Percentiles rank a stretch among this genome's conserved stretches.
Evolutionary conservation across 2,329 filamentous ascomycete species (phyloP).

Genomic region (Intubia oerlemansii): DNA sequence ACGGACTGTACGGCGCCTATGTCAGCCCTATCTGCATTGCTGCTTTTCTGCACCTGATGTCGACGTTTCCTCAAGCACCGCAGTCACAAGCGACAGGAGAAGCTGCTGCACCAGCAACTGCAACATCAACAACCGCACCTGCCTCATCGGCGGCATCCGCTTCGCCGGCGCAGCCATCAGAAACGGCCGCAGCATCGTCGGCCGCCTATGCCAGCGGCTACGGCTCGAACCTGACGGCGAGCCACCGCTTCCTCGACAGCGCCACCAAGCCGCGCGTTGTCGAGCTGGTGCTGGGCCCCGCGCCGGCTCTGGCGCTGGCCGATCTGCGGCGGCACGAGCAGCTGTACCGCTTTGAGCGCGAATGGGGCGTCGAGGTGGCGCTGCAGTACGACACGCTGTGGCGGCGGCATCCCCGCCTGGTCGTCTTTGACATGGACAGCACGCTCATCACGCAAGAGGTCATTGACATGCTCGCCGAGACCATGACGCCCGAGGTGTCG

Average conservation of each 20-base stretch:
- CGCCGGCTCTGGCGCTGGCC: conserved; percentile 36
- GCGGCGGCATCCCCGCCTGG: conserved; percentile 61
- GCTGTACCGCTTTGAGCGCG: conserved; percentile 65
- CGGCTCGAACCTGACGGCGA: conserved; percentile 29
- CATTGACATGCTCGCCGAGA: conserved; percentile 81
- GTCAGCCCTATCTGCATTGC: conserved; percentile 44
- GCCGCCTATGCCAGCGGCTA: conserved; percentile 4
- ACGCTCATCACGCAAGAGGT: conserved; percentile 95
- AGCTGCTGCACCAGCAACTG: no score
- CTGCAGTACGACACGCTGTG: conserved; percentile 55
- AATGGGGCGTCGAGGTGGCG: conserved; percentile 75
- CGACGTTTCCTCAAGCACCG: conserved; percentile 34
- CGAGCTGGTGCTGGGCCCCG: conserved; percentile 41
- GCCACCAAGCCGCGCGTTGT: conserved; percentile 39
- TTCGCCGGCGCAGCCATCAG: no score
- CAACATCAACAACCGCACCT: neutral
- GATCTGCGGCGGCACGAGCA: conserved; percentile 63
- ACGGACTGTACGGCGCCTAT: conserved; percentile 44
- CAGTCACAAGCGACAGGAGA: no score
- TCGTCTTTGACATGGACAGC: conserved; percentile 97
- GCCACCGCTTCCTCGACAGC: conserved; percentile 43
- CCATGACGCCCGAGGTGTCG: conserved; percentile 52
- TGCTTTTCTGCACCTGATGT: conserved; percentile 45
- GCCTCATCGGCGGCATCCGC: no score
- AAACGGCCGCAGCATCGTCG: neutral